These are phyloP conservation scores for Agaricus bisporus DNA, from an alignment of 768 basidiomycete genomes.

Conservation along the genomic window DNA sequence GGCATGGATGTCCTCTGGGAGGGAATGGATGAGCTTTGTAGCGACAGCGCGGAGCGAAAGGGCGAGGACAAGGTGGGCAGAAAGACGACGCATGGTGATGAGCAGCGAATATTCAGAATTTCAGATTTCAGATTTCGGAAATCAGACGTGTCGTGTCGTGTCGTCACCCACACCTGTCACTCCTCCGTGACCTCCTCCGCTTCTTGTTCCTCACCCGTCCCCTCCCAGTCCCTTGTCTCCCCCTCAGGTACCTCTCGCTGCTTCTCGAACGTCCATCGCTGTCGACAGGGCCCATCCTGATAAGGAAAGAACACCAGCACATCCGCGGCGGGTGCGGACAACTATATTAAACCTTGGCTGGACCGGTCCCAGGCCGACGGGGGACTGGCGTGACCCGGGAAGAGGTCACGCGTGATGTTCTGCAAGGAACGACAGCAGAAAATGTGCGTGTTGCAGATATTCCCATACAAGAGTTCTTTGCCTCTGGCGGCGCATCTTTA, in stretches of 20 bases:
- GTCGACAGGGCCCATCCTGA: slow-evolving; percentile 2
- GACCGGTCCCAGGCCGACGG: slow-evolving; percentile 1
- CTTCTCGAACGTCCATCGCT: too few species aligned
- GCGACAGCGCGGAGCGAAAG: slow-evolving; percentile 21
- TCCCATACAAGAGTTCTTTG: slow-evolving; percentile 13
- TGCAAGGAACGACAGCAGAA: not conserved
- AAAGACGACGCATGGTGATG: slow-evolving; percentile 19
- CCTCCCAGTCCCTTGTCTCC: too few species aligned
- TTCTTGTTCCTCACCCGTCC: not conserved
- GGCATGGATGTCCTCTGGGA: slow-evolving; percentile 76
- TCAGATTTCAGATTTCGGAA: too few species aligned
- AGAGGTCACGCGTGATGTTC: slow-evolving; percentile 2
- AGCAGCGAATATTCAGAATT: not conserved
- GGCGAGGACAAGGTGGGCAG: slow-evolving; percentile 21
- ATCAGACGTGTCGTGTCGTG: slow-evolving; percentile 6
- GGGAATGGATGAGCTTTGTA: slow-evolving; percentile 53
- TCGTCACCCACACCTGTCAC: not conserved
- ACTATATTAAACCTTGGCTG: slow-evolving; percentile 12
- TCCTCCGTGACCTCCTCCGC: not conserved
- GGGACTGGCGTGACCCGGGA: slow-evolving; percentile 9
- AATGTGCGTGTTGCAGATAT: slow-evolving; percentile 10
- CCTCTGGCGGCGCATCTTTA: slow-evolving; percentile 10
- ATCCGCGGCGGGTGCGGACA: not conserved
- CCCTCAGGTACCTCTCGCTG: too few species aligned
- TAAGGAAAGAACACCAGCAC: slow-evolving; percentile 3